Evolutionary conservation across 2,329 filamentous ascomycete genomes (phyloP), one percentile per base, ranked within the genome.

Genomic region (Cercospora beticola): DNA sequence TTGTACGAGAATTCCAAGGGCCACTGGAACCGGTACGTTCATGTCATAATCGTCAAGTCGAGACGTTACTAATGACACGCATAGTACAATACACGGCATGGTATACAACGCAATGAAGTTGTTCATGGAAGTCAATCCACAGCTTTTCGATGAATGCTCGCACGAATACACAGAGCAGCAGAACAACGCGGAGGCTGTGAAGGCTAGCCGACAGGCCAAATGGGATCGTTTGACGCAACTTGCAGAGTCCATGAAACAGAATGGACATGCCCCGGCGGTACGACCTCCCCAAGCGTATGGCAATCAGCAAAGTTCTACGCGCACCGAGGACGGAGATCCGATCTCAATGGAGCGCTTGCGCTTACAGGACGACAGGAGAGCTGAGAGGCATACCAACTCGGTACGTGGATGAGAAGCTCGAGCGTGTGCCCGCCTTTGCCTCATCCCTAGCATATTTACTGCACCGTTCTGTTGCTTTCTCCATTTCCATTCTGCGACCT

Each of bases 101-200:
- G 95, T 99, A 10, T 98, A 98, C 81, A 99, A 98, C 77, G 95
- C 95, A 67, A 98, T 99, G 95, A 99, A 99, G 81, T 87, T 99
- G 43, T 99, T 99, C 81, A 99, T 99, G 95, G 95, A 99, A 80
- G 97, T 99, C 77, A 98, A 98, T 80, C 95, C 95, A 9, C 94
- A 97, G 80, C 87, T 99, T 23, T 99, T 99, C 76, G 95, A 99
- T 75, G 95, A 99, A 78, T 99, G 95, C 82, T 97, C 95, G 40
- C 94, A 97, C 78, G 94, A 98, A 72, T 99, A 99, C 81, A 96
- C 94, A 5, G 94, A 98, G 80, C 91, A 95, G 76, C 94, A 98
- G 81, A 97, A 97, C 81, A 95, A 88, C 71, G 93, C 94, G 3
- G 89, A 92, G n/a, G 88, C 92, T 69, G 89, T 94, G 66, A 91